Evolutionary conservation across 345 rosid genomes (phyloP), one percentile per base, ranked within the genome.

Genomic region (Eucalyptus cladocalyx): DNA sequence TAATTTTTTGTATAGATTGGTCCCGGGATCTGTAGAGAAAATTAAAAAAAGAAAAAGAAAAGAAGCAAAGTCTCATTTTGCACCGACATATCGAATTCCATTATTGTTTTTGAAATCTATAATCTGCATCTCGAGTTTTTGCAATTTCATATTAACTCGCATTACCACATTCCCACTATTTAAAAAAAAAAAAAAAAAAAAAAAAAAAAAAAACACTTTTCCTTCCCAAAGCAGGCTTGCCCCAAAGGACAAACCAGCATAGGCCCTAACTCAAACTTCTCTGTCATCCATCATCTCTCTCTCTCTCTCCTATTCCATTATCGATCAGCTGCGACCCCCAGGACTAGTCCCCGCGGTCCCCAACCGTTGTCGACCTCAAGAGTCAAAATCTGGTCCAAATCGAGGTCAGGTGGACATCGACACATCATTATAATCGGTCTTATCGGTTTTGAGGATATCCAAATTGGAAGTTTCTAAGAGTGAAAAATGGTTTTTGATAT

Each of bases 21-120:
- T 54, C 60, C 2, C 0, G 0, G 5, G 11, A 19, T 54, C 11
- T 54, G 0, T 21, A 54, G 28, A 8, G 60, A 21, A 54, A 11
- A 54, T 51, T 17, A 17, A 17, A 51, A 51, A 5, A 26, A 26
- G 1, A 10, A 11, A 26, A 58, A 50, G 3, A 26, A 3, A 51
- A 51, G 2, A 51, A 51, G 54, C 23, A 51, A 51, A 51, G 54
- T 51, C 9, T 51, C 54, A 6, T 51, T 51, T 17, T 51, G 21
- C 12, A 58, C 1, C 7, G 13, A 58, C 6, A 11, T 56, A 56
- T 56, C 30, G 6, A 56, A 56, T 24, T 1, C 65, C 6, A 10
- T 24, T 5, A 24, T 5, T 1, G 3, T 26, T 23, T 58, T 24
- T 24, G 6, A 58, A 58, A 58, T 24, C 30, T 58, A 24, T 5